phyloP scores from a whole-genome alignment of 2,329 filamentous ascomycete genomes.

The Colletotrichum cordylinicola region DNA sequence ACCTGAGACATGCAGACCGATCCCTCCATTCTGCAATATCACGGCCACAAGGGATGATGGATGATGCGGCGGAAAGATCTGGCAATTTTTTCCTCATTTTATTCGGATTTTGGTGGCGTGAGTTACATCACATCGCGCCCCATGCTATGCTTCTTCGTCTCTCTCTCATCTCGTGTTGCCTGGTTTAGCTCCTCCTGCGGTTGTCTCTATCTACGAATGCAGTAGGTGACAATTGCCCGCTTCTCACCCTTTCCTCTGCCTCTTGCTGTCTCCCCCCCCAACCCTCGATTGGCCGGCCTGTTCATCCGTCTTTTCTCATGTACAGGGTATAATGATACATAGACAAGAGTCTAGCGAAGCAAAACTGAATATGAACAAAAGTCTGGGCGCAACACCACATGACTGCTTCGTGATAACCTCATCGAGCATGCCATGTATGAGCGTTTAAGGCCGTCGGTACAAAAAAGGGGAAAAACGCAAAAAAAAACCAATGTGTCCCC shows the following conservation, averaged over 20 bases:
- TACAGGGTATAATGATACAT: constrained; percentile 22
- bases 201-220: not conserved
- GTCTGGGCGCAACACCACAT: not conserved
- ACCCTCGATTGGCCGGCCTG: not conserved
- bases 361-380: not conserved
- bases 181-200: not conserved
- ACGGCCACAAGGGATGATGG: not conserved
- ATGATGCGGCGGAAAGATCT: not conserved
- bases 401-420: not conserved
- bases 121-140: not conserved
- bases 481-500: not conserved
- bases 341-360: not conserved
- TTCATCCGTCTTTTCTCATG: constrained; percentile 10
- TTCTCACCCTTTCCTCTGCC: not conserved
- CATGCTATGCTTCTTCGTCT: not conserved
- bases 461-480: not conserved
- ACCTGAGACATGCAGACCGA: constrained; percentile 22
- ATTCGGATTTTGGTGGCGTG: not conserved
- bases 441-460: not conserved
- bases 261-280: not conserved
- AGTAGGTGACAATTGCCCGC: not conserved
- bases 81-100: not conserved
- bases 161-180: not conserved
- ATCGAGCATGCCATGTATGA: not conserved
- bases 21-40: constrained; percentile 15